Conservation (phyloP, 352 stramenopile species). For the Ochromonadaceae sp. region DNA sequence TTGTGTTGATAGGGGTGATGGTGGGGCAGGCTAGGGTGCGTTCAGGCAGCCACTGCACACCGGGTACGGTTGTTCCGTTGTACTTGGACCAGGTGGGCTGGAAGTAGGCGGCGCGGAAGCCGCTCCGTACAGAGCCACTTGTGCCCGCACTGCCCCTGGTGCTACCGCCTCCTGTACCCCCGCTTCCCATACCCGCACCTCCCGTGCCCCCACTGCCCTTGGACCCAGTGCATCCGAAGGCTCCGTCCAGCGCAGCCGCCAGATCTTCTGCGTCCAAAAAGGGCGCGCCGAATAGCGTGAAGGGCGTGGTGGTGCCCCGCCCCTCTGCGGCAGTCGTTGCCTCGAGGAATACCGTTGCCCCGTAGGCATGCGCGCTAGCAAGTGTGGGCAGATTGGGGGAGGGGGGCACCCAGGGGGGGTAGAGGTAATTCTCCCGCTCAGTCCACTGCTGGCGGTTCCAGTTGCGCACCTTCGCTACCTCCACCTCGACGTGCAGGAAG, state of each 20-base stretch:
- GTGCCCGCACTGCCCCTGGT: no score
- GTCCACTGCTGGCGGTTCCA: background rate
- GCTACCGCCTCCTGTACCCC: no score
- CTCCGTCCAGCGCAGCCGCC: no score
- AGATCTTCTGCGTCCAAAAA: background rate
- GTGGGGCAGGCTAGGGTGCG: no score
- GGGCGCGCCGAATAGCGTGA: background rate
- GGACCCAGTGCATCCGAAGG: no score
- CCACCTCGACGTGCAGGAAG: background rate
- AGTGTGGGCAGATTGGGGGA: background rate
- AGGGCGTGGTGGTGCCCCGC: background rate
- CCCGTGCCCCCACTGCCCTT: no score
- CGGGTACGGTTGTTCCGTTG: background rate
- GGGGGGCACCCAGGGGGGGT: conserved; percentile 1
- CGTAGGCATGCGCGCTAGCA: background rate
- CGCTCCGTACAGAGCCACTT: no score
- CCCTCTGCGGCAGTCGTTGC: background rate
- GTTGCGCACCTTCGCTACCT: background rate
- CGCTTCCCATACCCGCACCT: no score
- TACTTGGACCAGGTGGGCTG: background rate
- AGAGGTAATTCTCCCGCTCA: background rate
- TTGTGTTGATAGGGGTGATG: no score
- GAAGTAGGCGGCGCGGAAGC: background rate
- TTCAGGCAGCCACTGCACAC: background rate
- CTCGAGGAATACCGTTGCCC: background rate